Evolutionary conservation across 768 basidiomycete genomes (phyloP), one percentile per base, ranked within the genome.

Genomic region (Serendipita sp.): DNA sequence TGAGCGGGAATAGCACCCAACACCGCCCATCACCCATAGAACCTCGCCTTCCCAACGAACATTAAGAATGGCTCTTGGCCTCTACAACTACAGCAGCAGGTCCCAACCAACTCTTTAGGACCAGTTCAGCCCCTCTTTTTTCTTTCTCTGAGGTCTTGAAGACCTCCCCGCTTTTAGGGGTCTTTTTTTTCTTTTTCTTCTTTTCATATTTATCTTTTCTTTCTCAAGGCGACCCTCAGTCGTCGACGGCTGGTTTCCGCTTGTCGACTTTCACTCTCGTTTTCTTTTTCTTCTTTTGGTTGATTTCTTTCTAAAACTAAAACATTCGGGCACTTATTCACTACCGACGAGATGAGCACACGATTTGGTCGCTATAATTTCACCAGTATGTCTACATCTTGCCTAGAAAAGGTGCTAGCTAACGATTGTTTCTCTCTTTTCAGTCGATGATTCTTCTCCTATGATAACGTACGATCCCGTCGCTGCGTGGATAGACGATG

Each of bases 381-480:
- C 35, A 60, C 56, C 28, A 60, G 56, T 60, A 60, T 60, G 56
- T 36, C 7, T 5, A 18, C n/a, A 10, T 60, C n/a, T 3, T 60
- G 28, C 16, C 56, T 4, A 16, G 4, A 16, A 30, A 38, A 28
- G 56, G 35, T 36, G 56, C 16, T 32, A 23, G 56, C 56, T 60
- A 60, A 60, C 7, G 8, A 23, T 28, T 8, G 10, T 32, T 60
- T 51, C 8, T n/a, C 1, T 3, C 7, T 41, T 41, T n/a, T 18
- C 48, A 60, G 56, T 60, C 56, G 56, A 60, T 36, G 56, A 60
- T 36, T 60, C 56, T 0, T 60, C 56, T 60, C 56, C 56, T 60
- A 23, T 60, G 34, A 60, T 60, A 1, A 60, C 23, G n/a, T 60
- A 60, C 32, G 56, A 60, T n/a, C 56, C 56, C 35, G 56, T 28